phyloP scores from a whole-genome alignment of 2,329 filamentous ascomycete species.

The Sordariomycetes sp. region DNA sequence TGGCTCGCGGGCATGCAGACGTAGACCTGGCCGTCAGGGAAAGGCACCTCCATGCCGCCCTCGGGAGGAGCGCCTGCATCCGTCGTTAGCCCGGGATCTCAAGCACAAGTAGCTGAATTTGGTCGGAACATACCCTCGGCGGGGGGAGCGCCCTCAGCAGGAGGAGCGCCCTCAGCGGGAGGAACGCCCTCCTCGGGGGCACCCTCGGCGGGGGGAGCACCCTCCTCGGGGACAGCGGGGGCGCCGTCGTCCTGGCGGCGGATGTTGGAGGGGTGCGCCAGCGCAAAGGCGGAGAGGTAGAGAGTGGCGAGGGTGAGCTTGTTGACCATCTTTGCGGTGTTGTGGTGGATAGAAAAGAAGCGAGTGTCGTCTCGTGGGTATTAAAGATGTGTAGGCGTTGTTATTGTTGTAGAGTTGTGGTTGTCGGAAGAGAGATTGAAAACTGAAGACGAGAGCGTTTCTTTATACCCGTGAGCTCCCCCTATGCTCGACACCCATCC shows the following conservation, averaged over 20 bases:
- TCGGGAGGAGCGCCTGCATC: too few species aligned
- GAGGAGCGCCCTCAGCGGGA: neutral
- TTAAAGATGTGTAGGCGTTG: neutral
- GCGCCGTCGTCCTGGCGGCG: neutral
- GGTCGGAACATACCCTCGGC: neutral
- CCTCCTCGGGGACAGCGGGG: neutral
- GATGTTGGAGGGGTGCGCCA: neutral
- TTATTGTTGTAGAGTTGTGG: neutral
- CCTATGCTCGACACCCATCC: neutral
- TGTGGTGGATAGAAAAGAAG: neutral
- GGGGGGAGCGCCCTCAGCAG: neutral
- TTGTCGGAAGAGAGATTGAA: neutral
- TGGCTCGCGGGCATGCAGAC: too few species aligned
- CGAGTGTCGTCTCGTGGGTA: neutral
- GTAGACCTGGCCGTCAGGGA: too few species aligned
- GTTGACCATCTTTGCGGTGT: constrained; percentile 1
- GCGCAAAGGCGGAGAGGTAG: constrained; percentile 1
- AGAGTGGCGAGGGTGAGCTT: neutral
- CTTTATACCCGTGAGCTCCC: neutral
- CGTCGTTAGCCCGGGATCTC: too few species aligned
- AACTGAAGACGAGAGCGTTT: neutral
- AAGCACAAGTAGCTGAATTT: too few species aligned
- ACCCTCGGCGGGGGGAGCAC: neutral
- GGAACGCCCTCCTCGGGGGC: neutral
- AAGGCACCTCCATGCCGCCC: too few species aligned